Evolutionary conservation across 495 filamentous ascomycete genomes (phyloP).

Genomic region (Staphylotrichum longicolle): DNA sequence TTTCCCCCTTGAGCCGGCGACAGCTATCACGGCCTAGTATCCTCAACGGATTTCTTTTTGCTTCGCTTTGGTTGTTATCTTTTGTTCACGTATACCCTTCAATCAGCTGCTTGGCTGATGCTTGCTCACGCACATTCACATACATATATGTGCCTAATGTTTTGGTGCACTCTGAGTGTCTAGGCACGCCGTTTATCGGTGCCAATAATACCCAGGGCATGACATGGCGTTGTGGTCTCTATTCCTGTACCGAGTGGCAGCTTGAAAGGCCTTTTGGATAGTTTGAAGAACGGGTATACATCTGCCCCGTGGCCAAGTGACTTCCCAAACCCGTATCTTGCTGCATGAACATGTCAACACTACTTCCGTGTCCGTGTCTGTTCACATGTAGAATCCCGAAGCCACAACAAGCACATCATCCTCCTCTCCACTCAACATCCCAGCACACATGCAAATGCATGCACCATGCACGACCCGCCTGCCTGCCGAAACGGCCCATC

Average conservation of each 20-base stretch:
- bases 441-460: too few relatives aligned
- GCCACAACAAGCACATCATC: too few relatives aligned
- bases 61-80: not conserved
- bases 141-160: conserved; percentile 10
- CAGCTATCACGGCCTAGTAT: conserved; percentile 17
- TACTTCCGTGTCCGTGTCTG: too few relatives aligned
- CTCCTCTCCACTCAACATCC: too few relatives aligned
- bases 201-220: not conserved
- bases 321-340: too few relatives aligned
- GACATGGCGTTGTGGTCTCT: conserved; percentile 9
- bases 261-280: not conserved
- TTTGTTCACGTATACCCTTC: conserved; percentile 10
- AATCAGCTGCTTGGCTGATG: conserved; percentile 2
- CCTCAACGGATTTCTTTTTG: not conserved
- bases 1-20: conserved; percentile 17
- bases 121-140: conserved; percentile 8
- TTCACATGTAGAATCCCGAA: too few relatives aligned
- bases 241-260: not conserved
- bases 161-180: not conserved
- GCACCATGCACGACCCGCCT: too few relatives aligned
- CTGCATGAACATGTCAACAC: too few relatives aligned
- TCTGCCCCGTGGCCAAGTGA: too few relatives aligned
- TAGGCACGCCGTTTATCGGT: not conserved
- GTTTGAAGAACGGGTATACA: not conserved
- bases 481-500: too few relatives aligned